Base-by-base conservation (phyloP, 495 filamentous ascomycete genomes). In the Penicillium flavigenum region DNA sequence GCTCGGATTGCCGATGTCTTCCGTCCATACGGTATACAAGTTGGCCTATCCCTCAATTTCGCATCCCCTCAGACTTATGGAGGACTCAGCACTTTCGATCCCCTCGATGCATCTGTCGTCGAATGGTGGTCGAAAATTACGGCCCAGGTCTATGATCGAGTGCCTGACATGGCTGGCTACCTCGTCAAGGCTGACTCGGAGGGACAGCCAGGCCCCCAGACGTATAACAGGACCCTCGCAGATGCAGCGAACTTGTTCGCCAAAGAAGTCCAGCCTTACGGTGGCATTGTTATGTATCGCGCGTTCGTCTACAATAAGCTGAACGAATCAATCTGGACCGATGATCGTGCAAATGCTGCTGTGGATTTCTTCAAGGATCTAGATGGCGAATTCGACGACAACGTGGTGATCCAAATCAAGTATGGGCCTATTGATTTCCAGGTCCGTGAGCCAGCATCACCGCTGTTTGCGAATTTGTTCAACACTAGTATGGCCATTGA, bases 381-480 rank as follows among this genome's bases (percentile, higher is more conserved):
- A 10, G 87, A 90, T 66, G 81, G 75, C 14, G 61, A 85, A 60
- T 89, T 90, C 46, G 82, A 85, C 24, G 81, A 86, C 52, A 90
- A 89, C 60, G 85, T 89, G 0, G 77, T 88, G 0, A 73, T 89
- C 6, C 87, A 90, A 59, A 85, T 89, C 66, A 90, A 90, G 70
- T 87, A 83, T 57, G 87, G 87, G 0, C 86, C 86, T 0, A 89
- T 89, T 61, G 87, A 90, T 66, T 90, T 90, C 72, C 87, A 90
- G 63, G 84, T 88, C 24, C 83, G 86, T 38, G 87, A 90, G 70
- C 83, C 87, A 1, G 61, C 75, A 1, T 88, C 85, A n/a, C 86
- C 87, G 0, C 70, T 90, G 11, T 88, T 90, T 57, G 79, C 84
- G n/a, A 79, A 87, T 61, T 60, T 89, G 9, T 65, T 63, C 43